Conservation (phyloP, 2,329 filamentous ascomycete genomes). For the Cytospora mali region DNA sequence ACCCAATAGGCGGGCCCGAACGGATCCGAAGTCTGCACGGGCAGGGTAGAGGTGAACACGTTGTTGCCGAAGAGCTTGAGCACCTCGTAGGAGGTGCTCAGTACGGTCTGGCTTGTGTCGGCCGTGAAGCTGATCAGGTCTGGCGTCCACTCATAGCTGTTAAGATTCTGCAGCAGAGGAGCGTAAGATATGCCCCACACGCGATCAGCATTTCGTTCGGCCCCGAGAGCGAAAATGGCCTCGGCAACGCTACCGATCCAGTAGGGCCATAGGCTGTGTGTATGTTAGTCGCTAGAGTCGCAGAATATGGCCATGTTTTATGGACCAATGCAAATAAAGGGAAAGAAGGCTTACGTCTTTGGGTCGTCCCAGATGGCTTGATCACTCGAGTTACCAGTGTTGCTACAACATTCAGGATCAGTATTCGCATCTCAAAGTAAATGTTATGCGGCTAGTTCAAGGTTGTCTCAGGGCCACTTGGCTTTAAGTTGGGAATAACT, state of each 20-base stretch:
- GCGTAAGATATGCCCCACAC: slow-evolving; percentile 21
- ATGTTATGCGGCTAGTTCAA: too few relatives aligned
- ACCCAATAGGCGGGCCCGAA: slow-evolving; percentile 28
- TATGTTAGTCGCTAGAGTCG: neutral
- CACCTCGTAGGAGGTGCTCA: slow-evolving; percentile 27
- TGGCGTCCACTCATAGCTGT: slow-evolving; percentile 55
- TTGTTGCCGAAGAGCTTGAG: slow-evolving; percentile 22
- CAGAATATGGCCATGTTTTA: too few relatives aligned
- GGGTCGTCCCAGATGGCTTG: slow-evolving; percentile 15
- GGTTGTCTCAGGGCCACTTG: too few relatives aligned
- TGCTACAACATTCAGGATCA: slow-evolving; percentile 16
- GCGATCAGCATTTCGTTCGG: slow-evolving; percentile 48
- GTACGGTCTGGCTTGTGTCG: slow-evolving; percentile 24
- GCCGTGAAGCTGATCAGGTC: slow-evolving; percentile 27
- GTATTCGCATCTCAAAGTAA: neutral
- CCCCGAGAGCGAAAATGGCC: slow-evolving; percentile 55
- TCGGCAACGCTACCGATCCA: slow-evolving; percentile 64
- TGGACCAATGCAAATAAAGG: neutral
- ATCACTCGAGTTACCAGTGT: slow-evolving; percentile 32
- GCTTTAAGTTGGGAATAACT: too few relatives aligned
- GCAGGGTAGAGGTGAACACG: slow-evolving; percentile 25
- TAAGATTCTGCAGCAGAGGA: slow-evolving; percentile 41
- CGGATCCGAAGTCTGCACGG: slow-evolving; percentile 7
- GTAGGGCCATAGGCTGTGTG: slow-evolving; percentile 42
- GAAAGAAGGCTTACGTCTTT: slow-evolving; percentile 12